phyloP scores from a whole-genome alignment of 2,329 filamentous ascomycete genomes.

The Pseudogymnoascus sp. region DNA sequence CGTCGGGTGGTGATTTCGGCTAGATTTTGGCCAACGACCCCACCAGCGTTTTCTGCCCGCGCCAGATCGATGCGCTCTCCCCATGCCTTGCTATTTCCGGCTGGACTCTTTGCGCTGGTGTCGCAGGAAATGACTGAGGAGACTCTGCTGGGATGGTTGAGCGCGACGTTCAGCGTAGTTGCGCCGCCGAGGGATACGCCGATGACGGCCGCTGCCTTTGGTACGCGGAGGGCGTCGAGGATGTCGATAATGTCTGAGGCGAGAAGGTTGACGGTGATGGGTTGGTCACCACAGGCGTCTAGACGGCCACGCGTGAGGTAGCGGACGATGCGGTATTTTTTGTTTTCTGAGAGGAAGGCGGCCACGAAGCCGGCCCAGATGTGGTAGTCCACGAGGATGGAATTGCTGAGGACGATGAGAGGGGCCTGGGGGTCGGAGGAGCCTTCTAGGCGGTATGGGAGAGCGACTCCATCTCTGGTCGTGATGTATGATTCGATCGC shows the following conservation, averaged over 20 bases:
- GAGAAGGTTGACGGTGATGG: conserved; percentile 45
- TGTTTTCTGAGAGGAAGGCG: conserved; percentile 24
- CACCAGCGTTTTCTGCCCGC: conserved; percentile 40
- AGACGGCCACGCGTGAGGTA: conserved; percentile 64
- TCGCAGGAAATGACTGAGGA: conserved; percentile 65
- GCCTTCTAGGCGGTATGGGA: conserved; percentile 73
- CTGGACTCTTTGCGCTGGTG: conserved; percentile 66
- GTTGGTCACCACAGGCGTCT: conserved; percentile 15
- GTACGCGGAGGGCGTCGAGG: conserved; percentile 63
- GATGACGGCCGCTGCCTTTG: conserved; percentile 58
- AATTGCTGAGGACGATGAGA: conserved; percentile 70
- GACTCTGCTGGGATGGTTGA: conserved; percentile 56
- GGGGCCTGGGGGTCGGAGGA: conserved; percentile 60
- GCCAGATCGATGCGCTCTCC: conserved; percentile 66
- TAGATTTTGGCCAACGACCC: conserved; percentile 57
- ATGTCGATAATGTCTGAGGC: conserved; percentile 61
- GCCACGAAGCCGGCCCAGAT: conserved; percentile 75
- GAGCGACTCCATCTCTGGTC: conserved; percentile 58
- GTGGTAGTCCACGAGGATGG: conserved; percentile 66
- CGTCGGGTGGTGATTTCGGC: conserved; percentile 65
- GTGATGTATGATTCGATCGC: conserved; percentile 63
- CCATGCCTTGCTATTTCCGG: conserved; percentile 74
- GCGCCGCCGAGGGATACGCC: conserved; percentile 79
- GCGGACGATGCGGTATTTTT: conserved; percentile 63
- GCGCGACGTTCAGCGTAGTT: conserved; percentile 66